phyloP scores from a whole-genome alignment of 352 stramenopile species.

The Peronospora destructor region DNA sequence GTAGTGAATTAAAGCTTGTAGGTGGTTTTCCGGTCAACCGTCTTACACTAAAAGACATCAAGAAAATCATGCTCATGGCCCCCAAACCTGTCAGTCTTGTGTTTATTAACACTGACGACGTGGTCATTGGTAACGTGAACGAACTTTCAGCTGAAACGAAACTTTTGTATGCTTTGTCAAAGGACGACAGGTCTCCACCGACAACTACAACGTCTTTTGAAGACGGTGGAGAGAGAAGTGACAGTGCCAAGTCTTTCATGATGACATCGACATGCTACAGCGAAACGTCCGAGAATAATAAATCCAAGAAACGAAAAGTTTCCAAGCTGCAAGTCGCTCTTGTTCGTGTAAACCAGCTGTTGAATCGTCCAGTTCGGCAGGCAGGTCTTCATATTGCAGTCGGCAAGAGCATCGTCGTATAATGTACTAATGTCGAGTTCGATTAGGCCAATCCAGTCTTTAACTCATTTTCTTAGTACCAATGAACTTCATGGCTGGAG shows the following conservation, averaged over 20 bases:
- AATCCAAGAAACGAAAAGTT: constrained; percentile 57
- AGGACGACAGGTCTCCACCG: constrained; percentile 14
- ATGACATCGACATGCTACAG: constrained; percentile 27
- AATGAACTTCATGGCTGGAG: constrained; percentile 9
- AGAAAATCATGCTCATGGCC: constrained; percentile 70
- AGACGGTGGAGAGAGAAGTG: constrained; percentile 22
- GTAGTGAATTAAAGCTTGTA: constrained; percentile 70
- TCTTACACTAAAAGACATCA: constrained; percentile 61
- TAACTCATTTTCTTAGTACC: neutral
- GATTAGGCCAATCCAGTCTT: neutral
- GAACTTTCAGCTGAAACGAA: constrained; percentile 21
- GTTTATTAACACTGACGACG: constrained; percentile 57
- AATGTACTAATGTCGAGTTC: neutral
- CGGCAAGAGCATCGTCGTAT: constrained; percentile 71
- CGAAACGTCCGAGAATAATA: constrained; percentile 30
- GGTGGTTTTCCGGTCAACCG: constrained; percentile 65
- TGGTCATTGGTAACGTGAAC: constrained; percentile 25
- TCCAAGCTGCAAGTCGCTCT: constrained; percentile 59
- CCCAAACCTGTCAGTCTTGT: constrained; percentile 75
- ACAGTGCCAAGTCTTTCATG: constrained; percentile 18
- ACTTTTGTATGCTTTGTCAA: constrained; percentile 15
- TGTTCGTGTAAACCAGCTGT: constrained; percentile 62
- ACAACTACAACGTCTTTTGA: constrained; percentile 15
- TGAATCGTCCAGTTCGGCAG: constrained; percentile 69
- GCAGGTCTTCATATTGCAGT: constrained; percentile 52